These are phyloP conservation scores for Sphaerulina musiva DNA, from an alignment of 2,329 filamentous ascomycete genomes.

Conservation along the genomic window DNA sequence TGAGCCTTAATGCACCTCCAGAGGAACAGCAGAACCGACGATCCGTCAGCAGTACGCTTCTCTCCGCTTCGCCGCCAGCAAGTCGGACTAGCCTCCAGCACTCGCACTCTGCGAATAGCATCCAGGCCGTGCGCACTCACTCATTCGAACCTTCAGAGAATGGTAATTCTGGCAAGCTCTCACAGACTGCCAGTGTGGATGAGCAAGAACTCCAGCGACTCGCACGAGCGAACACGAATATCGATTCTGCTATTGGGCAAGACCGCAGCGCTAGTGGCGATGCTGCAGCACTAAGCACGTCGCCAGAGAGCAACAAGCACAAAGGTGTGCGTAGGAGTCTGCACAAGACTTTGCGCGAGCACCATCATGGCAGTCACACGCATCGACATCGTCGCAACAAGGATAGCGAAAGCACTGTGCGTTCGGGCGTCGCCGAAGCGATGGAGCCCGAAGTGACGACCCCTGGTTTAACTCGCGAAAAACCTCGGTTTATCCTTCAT, in stretches of 20 bases:
- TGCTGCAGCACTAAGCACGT: conserved; percentile 17
- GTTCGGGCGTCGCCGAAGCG: conserved; percentile 26
- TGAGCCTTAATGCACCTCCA: conserved; percentile 28
- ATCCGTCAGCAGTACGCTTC: conserved; percentile 31
- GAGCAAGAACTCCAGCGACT: conserved; percentile 24
- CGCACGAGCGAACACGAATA: conserved; percentile 18
- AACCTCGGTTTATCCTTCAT: conserved; percentile 90
- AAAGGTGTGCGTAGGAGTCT: conserved; percentile 72
- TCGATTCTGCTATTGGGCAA: not conserved
- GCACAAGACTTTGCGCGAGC: conserved; percentile 79
- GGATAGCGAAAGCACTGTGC: conserved; percentile 58
- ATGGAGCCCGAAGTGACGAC: conserved; percentile 45
- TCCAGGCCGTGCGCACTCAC: conserved; percentile 18
- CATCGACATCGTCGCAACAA: conserved; percentile 71
- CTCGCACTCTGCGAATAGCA: conserved; percentile 29
- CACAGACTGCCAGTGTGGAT: conserved; percentile 20
- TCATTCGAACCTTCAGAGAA: conserved; percentile 23
- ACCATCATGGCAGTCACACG: conserved; percentile 33
- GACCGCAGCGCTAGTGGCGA: conserved; percentile 17
- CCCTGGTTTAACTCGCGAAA: conserved; percentile 63
- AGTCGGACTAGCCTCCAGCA: conserved; percentile 24
- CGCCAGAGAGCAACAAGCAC: conserved; percentile 26
- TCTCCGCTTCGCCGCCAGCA: conserved; percentile 23
- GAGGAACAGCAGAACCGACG: conserved; percentile 29
- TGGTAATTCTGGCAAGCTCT: conserved; percentile 11